Percentiles rank a stretch among this genome's conserved stretches.
These are phyloP conservation scores for Cadophora luteo-olivacea DNA, from an alignment of 2,329 filamentous ascomycete species.

Conservation along the genomic window DNA sequence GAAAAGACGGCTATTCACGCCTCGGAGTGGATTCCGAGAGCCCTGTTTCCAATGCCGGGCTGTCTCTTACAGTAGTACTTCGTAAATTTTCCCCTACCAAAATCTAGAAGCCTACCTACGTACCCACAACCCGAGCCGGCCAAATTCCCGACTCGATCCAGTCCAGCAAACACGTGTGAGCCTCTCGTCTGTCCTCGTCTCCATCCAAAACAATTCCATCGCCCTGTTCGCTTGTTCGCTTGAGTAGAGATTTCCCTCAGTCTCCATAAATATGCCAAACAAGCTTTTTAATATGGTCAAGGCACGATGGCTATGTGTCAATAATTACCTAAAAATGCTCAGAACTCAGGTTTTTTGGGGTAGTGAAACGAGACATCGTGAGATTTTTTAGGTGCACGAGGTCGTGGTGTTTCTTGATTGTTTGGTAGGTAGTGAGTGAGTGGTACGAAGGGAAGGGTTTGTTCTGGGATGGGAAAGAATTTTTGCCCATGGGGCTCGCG, in stretches of 20 bases:
- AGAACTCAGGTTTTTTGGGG: background rate
- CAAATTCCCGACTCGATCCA: too few species aligned
- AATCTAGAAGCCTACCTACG: background rate
- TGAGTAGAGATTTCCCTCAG: background rate
- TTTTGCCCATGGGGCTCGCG: background rate
- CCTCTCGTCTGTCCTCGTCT: background rate
- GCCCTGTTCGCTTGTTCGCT: background rate
- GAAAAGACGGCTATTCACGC: slow-evolving; percentile 11
- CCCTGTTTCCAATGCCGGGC: too few species aligned
- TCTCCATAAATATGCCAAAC: background rate
- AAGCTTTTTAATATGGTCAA: background rate
- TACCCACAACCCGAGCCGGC: background rate
- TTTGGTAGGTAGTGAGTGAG: too few species aligned
- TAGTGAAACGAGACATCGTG: slow-evolving; percentile 10
- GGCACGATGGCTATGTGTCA: background rate
- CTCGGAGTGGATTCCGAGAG: background rate
- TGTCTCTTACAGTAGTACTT: too few species aligned
- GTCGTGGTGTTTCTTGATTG: background rate
- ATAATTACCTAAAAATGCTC: slow-evolving; percentile 8
- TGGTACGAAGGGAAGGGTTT: too few species aligned
- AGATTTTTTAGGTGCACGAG: background rate
- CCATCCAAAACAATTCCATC: background rate
- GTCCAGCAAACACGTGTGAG: background rate
- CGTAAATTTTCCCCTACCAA: background rate
- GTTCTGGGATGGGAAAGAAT: background rate